Conservation (phyloP, 169 alveolate species). For the Ichthyophthirius multifiliis region DNA sequence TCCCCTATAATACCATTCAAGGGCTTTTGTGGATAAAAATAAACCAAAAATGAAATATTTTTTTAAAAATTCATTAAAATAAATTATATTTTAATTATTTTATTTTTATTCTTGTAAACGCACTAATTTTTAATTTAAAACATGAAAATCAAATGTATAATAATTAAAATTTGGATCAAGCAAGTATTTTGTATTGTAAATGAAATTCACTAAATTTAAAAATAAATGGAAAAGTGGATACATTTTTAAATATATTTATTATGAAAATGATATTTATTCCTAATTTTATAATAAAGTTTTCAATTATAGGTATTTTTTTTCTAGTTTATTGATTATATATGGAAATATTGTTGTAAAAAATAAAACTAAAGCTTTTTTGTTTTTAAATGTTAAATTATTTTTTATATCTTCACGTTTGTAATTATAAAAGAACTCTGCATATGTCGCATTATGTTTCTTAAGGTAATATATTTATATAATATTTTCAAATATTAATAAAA, state of each 20-base stretch:
- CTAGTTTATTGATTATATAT: neutral
- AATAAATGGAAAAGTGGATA: neutral
- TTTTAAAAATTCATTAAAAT: neutral
- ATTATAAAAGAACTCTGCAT: neutral
- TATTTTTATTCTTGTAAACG: neutral
- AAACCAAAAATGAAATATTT: neutral
- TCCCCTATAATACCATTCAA: conserved; percentile 2
- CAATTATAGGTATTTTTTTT: neutral
- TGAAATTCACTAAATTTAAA: neutral
- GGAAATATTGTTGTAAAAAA: neutral
- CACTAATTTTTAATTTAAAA: neutral
- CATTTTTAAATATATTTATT: neutral
- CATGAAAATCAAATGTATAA: neutral
- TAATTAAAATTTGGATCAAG: neutral
- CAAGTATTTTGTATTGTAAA: neutral
- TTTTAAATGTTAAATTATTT: neutral
- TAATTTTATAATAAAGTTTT: neutral
- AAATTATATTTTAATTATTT: neutral
- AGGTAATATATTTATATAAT: neutral
- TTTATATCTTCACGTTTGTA: neutral
- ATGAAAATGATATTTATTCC: neutral
- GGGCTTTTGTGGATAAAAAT: neutral
- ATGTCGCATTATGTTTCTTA: neutral
- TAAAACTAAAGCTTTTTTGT: neutral
- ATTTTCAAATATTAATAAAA: neutral